Evolutionary conservation across 1,139 yeast species (phyloP), one percentile per base, ranked within the genome.

Genomic region (Yamadazyma songkhlaensis): DNA sequence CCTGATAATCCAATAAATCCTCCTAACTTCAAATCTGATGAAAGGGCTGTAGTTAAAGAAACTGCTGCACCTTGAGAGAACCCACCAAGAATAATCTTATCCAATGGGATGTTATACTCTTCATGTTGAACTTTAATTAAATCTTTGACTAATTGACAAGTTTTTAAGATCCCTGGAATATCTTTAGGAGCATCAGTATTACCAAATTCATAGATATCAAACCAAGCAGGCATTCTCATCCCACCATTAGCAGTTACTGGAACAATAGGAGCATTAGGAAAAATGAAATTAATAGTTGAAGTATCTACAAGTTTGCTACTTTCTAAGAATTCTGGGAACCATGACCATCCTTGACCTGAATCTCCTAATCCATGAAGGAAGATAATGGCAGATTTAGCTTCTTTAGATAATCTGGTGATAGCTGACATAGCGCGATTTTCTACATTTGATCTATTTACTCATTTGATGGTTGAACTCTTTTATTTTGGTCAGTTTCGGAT

Each of bases 31-130:
- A 64, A 56, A 20, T 83, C 80, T 30, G 74, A 59, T 28, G 59
- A 46, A 1, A 71, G 46, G n/a, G 56, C 48, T 8, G 70, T 56
- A 2, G 89, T 90, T 41, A 86, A 64, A 1, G 95, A 64, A 9
- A 90, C 48, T 1, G 95, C 92, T 35, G 89, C 95, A 42, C 98
- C 98, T 62, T 92, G 98, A 6, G 95, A 83, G 55, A 92, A 92
- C 1, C 98, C 98, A 25, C 97, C 97, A 44, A 92, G 67, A 11
- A 92, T 70, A 36, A 92, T 84, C 38, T 83, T 76, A 27, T 84
- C 81, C 0, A 89, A 64, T 2, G 82, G 76, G 27, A 90, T 75
- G 3, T 94, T 85, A 38, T 59, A 46, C 5, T 57, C 57, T 6
- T 72, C 75, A 11, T 79, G 68, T 55, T 88, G 90, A 44, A 82